These are phyloP conservation scores for Elsinoe australis DNA, from an alignment of 2,329 filamentous ascomycete species.

Conservation along the genomic window DNA sequence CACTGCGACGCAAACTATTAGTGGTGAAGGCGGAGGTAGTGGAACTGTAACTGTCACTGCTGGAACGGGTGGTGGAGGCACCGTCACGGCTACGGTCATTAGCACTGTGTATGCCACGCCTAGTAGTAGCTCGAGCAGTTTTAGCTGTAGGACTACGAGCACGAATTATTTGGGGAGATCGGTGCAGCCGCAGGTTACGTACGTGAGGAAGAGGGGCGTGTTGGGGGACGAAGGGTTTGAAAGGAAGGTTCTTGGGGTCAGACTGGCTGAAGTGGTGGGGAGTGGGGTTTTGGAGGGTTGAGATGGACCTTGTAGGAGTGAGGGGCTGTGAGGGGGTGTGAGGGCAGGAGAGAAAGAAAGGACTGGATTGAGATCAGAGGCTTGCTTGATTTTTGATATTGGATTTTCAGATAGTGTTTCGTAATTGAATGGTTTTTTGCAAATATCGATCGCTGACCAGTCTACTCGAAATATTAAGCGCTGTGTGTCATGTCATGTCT, in stretches of 20 bases:
- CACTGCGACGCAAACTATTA: slow-evolving; percentile 16
- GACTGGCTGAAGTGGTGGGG: background rate
- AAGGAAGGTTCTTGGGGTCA: background rate
- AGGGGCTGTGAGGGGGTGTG: too few species aligned
- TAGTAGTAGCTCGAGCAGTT: slow-evolving; percentile 20
- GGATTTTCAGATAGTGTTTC: too few species aligned
- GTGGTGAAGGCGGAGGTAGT: slow-evolving; percentile 17
- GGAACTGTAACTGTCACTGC: slow-evolving; percentile 21
- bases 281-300: slow-evolving; percentile 17
- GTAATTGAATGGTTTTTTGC: too few species aligned
- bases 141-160: slow-evolving; percentile 25
- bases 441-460: too few species aligned
- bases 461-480: too few species aligned
- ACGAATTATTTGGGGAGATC: slow-evolving; percentile 27
- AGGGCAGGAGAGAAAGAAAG: too few species aligned
- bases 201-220: slow-evolving; percentile 11
- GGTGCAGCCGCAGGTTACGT: slow-evolving; percentile 15
- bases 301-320: too few species aligned
- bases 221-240: slow-evolving; percentile 10
- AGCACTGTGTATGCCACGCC: slow-evolving; percentile 19
- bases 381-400: too few species aligned
- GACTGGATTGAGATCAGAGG: too few species aligned
- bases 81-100: slow-evolving; percentile 23
- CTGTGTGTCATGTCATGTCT: too few species aligned
- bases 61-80: slow-evolving; percentile 20